Base-by-base conservation (phyloP, 139 green algal genomes). In the Ulvella scutata region DNA sequence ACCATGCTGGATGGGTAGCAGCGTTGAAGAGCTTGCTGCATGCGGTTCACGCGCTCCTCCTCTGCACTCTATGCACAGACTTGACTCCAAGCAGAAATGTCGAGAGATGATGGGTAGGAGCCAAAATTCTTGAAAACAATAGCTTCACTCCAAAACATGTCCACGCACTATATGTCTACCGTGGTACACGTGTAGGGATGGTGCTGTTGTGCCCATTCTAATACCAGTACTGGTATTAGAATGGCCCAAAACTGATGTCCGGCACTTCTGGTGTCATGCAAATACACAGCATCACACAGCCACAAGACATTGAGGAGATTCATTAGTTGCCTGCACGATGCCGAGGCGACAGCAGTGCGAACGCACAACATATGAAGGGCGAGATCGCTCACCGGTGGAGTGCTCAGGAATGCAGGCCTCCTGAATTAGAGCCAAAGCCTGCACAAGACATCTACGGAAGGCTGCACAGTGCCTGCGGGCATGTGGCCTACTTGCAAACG, bases 401-500 rank as follows among this genome's bases (percentile, higher is more conserved):
- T 31, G 29, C 73, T 29, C 75, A 44, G 2, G 23, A 7, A 83
- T 10, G 37, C 79, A 79, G 7, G 33, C 44, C 38, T 34, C 44
- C 4, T 88, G 81, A 40, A 59, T 40, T 33, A 76, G 33, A n/a
- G 43, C 9, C 60, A 82, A 37, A n/a, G 62, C 59, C 0, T 75
- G 44, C 6, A 86, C 74, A 31, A 87, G 74, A 2, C 72, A 43
- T 31, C 77, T 74, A 0, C 85, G 76, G 73, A 89, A 88, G 37
- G 78, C 79, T 7, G 61, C 44, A 33, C 67, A 39, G 60, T 80
- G 79, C 43, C 85, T 80, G 37, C 35, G 7, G 2, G n/a, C n/a
- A n/a, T 21, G 29, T 4, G 9, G 36, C 6, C 7, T 72, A 40
- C 6, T 36, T 74, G 51, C 17, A 23, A 67, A 67, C 0, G 51